A percentile compares a stretch with the other conserved stretches of the same genome.
These are phyloP conservation scores for Skeletonema tropicum DNA, from an alignment of 108 stramenopile species.

Conservation along the genomic window DNA sequence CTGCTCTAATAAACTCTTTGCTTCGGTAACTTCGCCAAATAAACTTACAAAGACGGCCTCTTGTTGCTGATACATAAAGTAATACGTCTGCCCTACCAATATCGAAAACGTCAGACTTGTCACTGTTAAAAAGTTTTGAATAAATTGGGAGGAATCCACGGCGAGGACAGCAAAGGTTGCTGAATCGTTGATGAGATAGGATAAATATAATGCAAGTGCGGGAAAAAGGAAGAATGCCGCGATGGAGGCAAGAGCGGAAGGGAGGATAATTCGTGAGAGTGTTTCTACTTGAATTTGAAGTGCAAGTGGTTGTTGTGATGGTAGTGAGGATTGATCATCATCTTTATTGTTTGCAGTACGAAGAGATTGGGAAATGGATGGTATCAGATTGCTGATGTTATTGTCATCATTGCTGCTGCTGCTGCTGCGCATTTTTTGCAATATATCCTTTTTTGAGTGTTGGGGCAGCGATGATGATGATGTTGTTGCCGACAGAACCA, in stretches of 20 bases:
- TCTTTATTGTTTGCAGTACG: background rate
- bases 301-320: background rate
- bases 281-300: constrained; percentile 51
- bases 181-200: constrained; percentile 70
- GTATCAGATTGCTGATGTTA: background rate
- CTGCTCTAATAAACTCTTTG: constrained; percentile 88
- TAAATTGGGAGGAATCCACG: constrained; percentile 82
- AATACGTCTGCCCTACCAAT: constrained; percentile 87
- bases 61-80: constrained; percentile 89
- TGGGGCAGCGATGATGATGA: background rate
- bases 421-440: background rate
- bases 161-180: constrained; percentile 82
- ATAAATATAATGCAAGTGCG: constrained; percentile 51
- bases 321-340: background rate
- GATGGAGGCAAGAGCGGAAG: constrained; percentile 57
- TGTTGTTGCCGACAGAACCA: background rate
- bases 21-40: constrained; percentile 90
- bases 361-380: background rate
- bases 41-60: constrained; percentile 83
- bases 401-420: background rate
- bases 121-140: constrained; percentile 87
- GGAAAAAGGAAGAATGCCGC: constrained; percentile 66
- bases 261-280: constrained; percentile 68
- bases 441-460: background rate
- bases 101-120: constrained; percentile 79